Percentiles rank a stretch among this genome's conserved stretches.
These are phyloP conservation scores for Scheffersomyces lignosus DNA, from an alignment of 805 yeast genomes.

Conservation along the genomic window DNA sequence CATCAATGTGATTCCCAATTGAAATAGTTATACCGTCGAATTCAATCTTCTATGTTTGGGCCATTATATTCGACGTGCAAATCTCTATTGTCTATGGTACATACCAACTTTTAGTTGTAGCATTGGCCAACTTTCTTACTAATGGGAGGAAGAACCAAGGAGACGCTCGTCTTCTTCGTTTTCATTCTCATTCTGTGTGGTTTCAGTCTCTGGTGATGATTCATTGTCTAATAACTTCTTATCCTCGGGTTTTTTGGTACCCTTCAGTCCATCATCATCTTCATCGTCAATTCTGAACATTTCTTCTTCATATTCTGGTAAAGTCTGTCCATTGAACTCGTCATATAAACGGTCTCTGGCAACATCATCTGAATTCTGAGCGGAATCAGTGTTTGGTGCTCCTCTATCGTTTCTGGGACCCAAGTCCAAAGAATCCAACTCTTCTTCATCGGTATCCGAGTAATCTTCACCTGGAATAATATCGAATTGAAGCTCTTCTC, in stretches of 20 bases:
- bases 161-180: not conserved
- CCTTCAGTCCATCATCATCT: slow-evolving; percentile 35
- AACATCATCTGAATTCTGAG: slow-evolving; percentile 27
- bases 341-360: slow-evolving; percentile 43
- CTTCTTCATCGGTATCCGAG: slow-evolving; percentile 33
- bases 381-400: slow-evolving; percentile 2
- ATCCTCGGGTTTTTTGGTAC: no score
- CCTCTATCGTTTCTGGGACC: slow-evolving; percentile 20
- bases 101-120: no score
- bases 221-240: no score
- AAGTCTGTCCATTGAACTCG: slow-evolving; percentile 37
- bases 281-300: slow-evolving; percentile 43
- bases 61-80: no score
- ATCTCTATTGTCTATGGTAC: no score
- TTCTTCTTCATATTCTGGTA: slow-evolving; percentile 39
- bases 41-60: no score
- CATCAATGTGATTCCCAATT: no score
- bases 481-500: slow-evolving; percentile 75
- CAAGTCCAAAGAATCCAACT: slow-evolving; percentile 37
- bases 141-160: no score
- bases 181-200: slow-evolving; percentile 1
- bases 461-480: slow-evolving; percentile 68
- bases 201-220: no score
- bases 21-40: no score
- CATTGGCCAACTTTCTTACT: no score